Base-by-base conservation (phyloP, 2,329 filamentous ascomycete species). In the Botrytis fragariae region DNA sequence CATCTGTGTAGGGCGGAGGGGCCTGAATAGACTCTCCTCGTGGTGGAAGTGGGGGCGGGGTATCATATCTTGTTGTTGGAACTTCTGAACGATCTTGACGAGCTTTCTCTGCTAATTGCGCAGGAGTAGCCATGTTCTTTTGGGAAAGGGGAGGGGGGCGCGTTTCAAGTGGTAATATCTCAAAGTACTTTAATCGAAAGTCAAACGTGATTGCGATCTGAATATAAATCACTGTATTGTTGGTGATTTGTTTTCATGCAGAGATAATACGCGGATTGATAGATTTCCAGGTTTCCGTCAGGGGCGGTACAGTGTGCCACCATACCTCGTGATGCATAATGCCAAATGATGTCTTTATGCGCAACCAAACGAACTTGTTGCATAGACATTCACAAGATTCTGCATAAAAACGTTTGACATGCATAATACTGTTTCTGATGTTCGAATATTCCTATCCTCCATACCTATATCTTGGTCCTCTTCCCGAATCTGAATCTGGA, bases 1-100 rank as follows among this genome's bases (percentile, higher is more conserved):
- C 75, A 14, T 73, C 69, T 16, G 77, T 77, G 42, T 80, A 80
- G 72, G 80, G 76, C 39, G 79, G 80, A 72, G 79, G 79, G 74
- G 77, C 65, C 54, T 68, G 77, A 48, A 65, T 60, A 44, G 76
- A 75, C 39, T 51, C 54, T 44, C 51, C 73, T 74, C 78, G 75
- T 42, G 80, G 79, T 18, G 79, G 80, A 22, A 80, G 76, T 51
- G 79, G 77, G 72, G 80, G 80, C 32, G 75, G 74, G 54, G 68
- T 68, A 73, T 61, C 64, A 48, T 48, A 42, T 57, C 71, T 67
- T 29, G 4, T 35, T 61, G 72, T 67, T 51, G 74, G 74, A 42
- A 68, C 37, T 60, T 62, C 74, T 45, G 65, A 44, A n/a, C 71
- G 68, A 69, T 75, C 69, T 63, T 74, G 69, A 63, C 73, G 67